Evolutionary conservation across 768 basidiomycete genomes (phyloP), one percentile per base, ranked within the genome.

Genomic region (Lactarius indigo): DNA sequence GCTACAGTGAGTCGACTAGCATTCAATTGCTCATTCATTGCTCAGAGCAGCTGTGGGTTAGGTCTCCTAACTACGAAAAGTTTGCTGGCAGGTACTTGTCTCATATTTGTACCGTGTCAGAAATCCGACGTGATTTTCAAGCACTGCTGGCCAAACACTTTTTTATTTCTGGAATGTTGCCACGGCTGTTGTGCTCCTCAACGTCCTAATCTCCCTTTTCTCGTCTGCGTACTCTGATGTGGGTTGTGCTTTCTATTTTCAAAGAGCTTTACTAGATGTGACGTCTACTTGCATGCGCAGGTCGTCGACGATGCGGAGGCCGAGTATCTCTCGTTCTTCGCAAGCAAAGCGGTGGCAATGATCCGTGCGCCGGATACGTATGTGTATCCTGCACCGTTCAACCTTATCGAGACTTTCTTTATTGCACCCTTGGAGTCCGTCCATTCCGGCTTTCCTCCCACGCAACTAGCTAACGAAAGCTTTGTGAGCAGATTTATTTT

Each of bases 171-270:
- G 93, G 94, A 94, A 89, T 77, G 84, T 92, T 62, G 83, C 87
- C 26, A 89, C 92, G 2, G 90, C 86, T 20, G 83, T 97, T 59
- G 85, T 98, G 62, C 82, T 97, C 59, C 84, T 97, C 75, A 98
- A 98, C 74, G 87, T 98, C 73, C 82, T 98, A 73, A 94, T 98
- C 71, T 97, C 95, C n/a, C 79, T 98, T 71, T 97, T 97, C 75
- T 88, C 94, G 20, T 92, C 94, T 59, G 94, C 94, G 1, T 96
- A 96, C 73, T 86, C 88, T 13, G 94, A 95, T 72, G 93, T 92
- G 63, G 75, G 83, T 78, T n/a, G 12, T 28, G 7, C 41, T 35
- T 54, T 30, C 7, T 54, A 3, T 31, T 15, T 44, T 18, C 18
- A 58, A 17, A 52, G 59, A 39, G 20, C 33, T 42, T 17, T 8